Conservation (phyloP, 2,329 filamentous ascomycete genomes). For the Thielaviopsis populi region DNA sequence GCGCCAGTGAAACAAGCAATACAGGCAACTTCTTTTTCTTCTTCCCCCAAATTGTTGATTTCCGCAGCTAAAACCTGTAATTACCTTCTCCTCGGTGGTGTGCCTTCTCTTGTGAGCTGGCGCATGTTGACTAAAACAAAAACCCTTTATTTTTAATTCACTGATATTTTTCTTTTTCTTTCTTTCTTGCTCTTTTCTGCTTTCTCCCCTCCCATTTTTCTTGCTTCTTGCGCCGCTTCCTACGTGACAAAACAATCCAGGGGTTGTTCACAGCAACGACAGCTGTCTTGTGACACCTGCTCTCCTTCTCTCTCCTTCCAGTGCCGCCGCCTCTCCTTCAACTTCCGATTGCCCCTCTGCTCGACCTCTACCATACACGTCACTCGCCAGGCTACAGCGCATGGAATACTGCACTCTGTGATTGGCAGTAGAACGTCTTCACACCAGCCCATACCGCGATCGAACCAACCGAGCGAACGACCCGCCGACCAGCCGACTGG, state of each 20-base stretch:
- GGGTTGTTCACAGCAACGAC: background rate
- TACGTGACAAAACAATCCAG: conserved; percentile 2
- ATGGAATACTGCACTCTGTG: background rate
- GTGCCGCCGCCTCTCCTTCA: background rate
- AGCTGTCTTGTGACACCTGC: conserved; percentile 4
- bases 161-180: background rate
- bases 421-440: background rate
- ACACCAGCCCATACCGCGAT: background rate
- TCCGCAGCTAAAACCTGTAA: background rate
- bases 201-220: background rate
- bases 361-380: background rate
- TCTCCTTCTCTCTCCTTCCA: background rate
- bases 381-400: background rate
- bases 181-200: background rate
- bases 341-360: background rate
- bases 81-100: background rate
- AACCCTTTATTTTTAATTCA: background rate
- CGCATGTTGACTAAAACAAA: background rate
- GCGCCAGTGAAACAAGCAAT: background rate
- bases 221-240: background rate
- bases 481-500: background rate
- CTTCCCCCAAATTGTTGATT: background rate
- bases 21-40: conserved; percentile 1
- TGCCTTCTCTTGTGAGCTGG: background rate
- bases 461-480: background rate